Evolutionary conservation across 2,329 filamentous ascomycete species (phyloP).

Genomic region (Coniochaeta sp.): DNA sequence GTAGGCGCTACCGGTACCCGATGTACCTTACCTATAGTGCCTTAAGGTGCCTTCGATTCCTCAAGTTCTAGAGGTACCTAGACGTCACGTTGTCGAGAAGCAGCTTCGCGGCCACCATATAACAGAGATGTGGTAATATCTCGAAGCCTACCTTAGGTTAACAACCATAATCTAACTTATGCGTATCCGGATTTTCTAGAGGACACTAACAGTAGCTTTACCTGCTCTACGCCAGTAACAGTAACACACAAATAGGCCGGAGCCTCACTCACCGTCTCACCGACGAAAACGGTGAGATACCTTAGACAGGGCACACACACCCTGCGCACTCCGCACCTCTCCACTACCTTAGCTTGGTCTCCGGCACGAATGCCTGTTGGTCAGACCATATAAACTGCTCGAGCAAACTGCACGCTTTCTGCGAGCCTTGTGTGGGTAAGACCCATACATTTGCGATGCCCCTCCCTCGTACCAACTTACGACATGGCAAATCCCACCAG

Average conservation of each 20-base stretch:
- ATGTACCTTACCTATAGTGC: too few relatives aligned
- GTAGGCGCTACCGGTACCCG: too few relatives aligned
- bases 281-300: not conserved
- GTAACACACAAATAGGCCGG: not conserved
- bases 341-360: not conserved
- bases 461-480: not conserved
- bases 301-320: not conserved
- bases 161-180: too few relatives aligned
- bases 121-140: too few relatives aligned
- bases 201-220: too few relatives aligned
- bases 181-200: too few relatives aligned
- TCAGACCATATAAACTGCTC: not conserved
- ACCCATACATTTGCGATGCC: not conserved
- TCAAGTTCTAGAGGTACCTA: too few relatives aligned
- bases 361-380: not conserved
- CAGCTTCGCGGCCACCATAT: too few relatives aligned
- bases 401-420: not conserved
- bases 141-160: too few relatives aligned
- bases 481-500: not conserved
- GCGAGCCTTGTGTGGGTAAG: not conserved
- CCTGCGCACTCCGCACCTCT: not conserved
- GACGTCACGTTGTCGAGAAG: too few relatives aligned
- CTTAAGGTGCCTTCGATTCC: too few relatives aligned
- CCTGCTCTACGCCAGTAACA: too few relatives aligned
- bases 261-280: not conserved